Evolutionary conservation across 306 rosid species (phyloP).

Genomic region (Sesbania bispinosa): DNA sequence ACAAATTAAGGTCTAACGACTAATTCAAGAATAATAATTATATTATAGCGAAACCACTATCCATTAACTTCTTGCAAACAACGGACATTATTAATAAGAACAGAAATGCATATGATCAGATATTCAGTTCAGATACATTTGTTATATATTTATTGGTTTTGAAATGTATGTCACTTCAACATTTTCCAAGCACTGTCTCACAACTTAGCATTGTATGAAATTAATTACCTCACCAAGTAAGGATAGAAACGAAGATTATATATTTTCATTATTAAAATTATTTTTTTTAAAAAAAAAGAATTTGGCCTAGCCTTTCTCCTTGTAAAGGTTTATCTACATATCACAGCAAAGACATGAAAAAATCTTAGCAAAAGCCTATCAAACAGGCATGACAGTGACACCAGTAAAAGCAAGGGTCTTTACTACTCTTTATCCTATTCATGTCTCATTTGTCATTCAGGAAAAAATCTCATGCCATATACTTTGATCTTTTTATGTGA

Average conservation of each 20-base stretch:
- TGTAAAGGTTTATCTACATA: conserved; percentile 3
- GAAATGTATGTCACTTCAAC: neutral
- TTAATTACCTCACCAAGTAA: neutral
- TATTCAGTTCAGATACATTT: conserved; percentile 8
- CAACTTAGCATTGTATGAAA: neutral
- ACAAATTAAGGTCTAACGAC: neutral
- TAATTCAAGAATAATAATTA: neutral
- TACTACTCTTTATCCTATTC: neutral
- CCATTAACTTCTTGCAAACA: conserved; percentile 2
- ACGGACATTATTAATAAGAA: neutral
- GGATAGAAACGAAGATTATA: neutral
- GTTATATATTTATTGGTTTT: conserved; percentile 5
- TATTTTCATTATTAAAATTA: neutral
- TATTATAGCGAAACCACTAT: conserved; percentile 11
- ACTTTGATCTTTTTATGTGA: neutral
- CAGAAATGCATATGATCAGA: neutral
- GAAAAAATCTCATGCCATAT: neutral
- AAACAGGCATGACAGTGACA: conserved; percentile 5
- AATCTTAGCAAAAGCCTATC: neutral
- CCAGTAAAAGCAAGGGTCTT: neutral
- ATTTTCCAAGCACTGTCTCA: neutral
- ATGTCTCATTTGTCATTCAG: neutral
- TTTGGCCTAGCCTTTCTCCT: neutral
- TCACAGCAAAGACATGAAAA: neutral
- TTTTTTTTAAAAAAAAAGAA: neutral